Evolutionary conservation across 2,329 filamentous ascomycete genomes (phyloP), one percentile per base, ranked within the genome.

Genomic region (Pseudogymnoascus sp.): DNA sequence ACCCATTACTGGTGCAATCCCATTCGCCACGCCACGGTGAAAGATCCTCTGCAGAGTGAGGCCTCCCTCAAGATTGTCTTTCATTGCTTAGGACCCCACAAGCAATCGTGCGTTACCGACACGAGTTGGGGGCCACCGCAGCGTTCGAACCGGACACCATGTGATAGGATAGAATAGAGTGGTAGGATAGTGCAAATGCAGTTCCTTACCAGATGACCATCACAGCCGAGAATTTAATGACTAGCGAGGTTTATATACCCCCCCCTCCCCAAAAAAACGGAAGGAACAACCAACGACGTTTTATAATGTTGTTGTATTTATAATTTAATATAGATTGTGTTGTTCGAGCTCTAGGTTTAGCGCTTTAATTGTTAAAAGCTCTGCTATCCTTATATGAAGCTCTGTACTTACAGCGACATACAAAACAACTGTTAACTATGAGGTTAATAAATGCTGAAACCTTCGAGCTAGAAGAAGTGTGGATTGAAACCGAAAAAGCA

Each of bases 1-100:
- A 60, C 59, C 59, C 81, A 79, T 73, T 79, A 77, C 80, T 78
- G 80, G 80, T 83, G 85, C 86, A 75, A 81, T 88, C 85, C 85
- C 84, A 59, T 62, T 71, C 84, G 85, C 85, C 84, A 87, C 80
- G 80, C 80, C 81, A 86, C 83, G 85, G 84, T 83, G 84, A 82
- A 84, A 80, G 85, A 79, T 75, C 75, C 84, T 87, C 83, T 88
- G 85, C 84, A 85, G 83, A 86, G 85, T 88, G 82, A 87, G 77
- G 64, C 85, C 85, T 86, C 84, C 81, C 85, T 88, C 80, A 84
- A 87, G 84, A 71, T 73, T 88, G 71, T 78, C 84, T 82, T 84
- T 82, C 85, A 86, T 83, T 84, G 82, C 85, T 86, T 82, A 87
- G 76, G 84, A 79, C 76, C 76, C 74, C 78, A 73, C 76, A 75